Conservation (phyloP, 805 yeast genomes). For the Cyberlindnera xishuangbannaensis region DNA sequence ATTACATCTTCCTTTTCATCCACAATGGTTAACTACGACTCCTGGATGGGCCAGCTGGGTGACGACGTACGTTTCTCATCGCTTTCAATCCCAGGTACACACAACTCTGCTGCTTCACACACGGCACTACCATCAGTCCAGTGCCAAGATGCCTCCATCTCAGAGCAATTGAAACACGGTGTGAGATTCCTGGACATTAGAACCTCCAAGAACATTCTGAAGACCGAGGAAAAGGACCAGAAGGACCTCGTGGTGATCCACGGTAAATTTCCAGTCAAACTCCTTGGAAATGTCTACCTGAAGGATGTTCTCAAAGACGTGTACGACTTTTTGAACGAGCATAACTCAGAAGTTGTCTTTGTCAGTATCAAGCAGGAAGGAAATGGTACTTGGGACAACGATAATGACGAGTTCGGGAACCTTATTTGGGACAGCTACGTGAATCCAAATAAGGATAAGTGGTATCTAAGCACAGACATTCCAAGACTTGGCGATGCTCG, state of each 20-base stretch:
- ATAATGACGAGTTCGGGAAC: conserved; percentile 58
- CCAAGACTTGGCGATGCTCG: conserved; percentile 59
- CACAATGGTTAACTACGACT: conserved; percentile 21
- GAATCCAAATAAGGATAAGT: conserved; percentile 41
- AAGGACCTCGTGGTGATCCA: conserved; percentile 63
- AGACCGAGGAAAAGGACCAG: conserved; percentile 37
- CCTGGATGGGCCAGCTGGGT: conserved; percentile 50
- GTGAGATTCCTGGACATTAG: conserved; percentile 72
- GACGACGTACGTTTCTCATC: conserved; percentile 47
- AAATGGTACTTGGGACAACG: conserved; percentile 55
- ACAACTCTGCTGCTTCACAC: conserved; percentile 71
- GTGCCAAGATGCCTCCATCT: conserved; percentile 60
- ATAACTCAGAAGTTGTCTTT: conserved; percentile 56
- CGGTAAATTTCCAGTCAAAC: conserved; percentile 68
- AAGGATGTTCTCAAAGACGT: conserved; percentile 49
- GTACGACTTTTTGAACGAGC: conserved; percentile 46
- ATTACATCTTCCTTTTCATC: no score
- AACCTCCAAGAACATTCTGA: conserved; percentile 51
- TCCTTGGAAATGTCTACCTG: conserved; percentile 51
- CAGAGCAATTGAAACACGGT: conserved; percentile 62
- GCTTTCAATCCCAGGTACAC: conserved; percentile 78
- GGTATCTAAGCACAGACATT: conserved; percentile 53
- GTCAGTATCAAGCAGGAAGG: conserved; percentile 76
- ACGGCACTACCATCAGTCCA: conserved; percentile 69
- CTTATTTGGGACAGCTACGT: conserved; percentile 55